A percentile compares a stretch with the other conserved stretches of the same genome.
phyloP scores from a whole-genome alignment of 2,329 filamentous ascomycete species.

The Phialophora chinensis region DNA sequence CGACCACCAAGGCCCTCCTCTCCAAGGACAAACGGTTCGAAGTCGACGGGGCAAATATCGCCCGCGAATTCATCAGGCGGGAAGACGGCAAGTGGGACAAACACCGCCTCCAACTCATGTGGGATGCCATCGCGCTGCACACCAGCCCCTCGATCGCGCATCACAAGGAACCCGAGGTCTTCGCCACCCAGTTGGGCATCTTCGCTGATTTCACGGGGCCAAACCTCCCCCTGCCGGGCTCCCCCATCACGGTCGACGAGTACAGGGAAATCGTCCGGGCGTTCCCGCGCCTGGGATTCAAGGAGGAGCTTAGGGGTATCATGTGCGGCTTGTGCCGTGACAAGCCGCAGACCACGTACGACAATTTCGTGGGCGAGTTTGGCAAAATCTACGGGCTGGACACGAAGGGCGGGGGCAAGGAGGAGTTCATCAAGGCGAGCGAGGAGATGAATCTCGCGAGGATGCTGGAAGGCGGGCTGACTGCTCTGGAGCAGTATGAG shows the following conservation, averaged over 20 bases:
- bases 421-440: constrained; percentile 21
- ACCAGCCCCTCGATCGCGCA: constrained; percentile 38
- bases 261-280: constrained; percentile 43
- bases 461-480: constrained; percentile 19
- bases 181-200: constrained; percentile 33
- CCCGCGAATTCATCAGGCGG: constrained; percentile 46
- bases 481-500: constrained; percentile 26
- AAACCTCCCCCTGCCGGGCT: constrained; percentile 31
- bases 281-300: constrained; percentile 46
- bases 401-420: constrained; percentile 29
- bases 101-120: constrained; percentile 53
- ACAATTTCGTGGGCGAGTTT: constrained; percentile 47
- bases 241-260: constrained; percentile 42
- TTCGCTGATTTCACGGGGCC: constrained; percentile 36
- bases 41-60: constrained; percentile 57
- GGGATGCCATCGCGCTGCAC: constrained; percentile 57
- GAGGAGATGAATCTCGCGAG: constrained; percentile 21
- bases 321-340: constrained; percentile 46
- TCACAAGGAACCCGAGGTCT: constrained; percentile 38
- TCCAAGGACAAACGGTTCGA: constrained; percentile 58
- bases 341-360: constrained; percentile 47
- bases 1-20: constrained; percentile 45
- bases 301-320: constrained; percentile 43
- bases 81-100: constrained; percentile 46
- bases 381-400: constrained; percentile 29